These are phyloP conservation scores for Danielia reshetovae DNA, from an alignment of 805 yeast species.

Conservation along the genomic window DNA sequence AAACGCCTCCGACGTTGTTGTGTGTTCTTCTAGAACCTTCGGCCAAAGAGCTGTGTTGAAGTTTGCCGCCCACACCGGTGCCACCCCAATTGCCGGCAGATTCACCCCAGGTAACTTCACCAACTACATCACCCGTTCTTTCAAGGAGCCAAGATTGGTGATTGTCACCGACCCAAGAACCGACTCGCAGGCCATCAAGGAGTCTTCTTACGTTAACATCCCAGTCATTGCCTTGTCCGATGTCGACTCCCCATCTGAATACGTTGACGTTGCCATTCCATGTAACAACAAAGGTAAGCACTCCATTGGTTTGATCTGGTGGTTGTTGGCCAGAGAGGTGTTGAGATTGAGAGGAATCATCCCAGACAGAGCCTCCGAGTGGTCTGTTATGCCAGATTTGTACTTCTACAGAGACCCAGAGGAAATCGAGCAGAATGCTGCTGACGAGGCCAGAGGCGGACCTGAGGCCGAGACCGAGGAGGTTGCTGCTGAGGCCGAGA, in stretches of 20 bases:
- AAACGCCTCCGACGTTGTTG: constrained; percentile 97
- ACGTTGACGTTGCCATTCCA: constrained; percentile 99
- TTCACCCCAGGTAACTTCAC: constrained; percentile 99
- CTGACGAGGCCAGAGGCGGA: constrained; percentile 47
- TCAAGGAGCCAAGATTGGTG: constrained; percentile 99
- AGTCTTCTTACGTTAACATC: constrained; percentile 99
- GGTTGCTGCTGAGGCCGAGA: constrained; percentile 54
- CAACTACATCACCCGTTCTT: constrained; percentile 99
- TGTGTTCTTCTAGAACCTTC: constrained; percentile 97
- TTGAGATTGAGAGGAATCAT: constrained; percentile 97
- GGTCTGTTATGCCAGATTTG: constrained; percentile 99
- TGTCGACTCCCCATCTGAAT: constrained; percentile 97
- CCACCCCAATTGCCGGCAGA: constrained; percentile 99
- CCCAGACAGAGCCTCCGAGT: constrained; percentile 92
- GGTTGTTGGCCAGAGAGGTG: constrained; percentile 98
- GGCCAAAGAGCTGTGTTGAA: constrained; percentile 99
- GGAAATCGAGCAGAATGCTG: constrained; percentile 84
- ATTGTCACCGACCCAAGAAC: constrained; percentile 99
- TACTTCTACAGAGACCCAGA: constrained; percentile 99
- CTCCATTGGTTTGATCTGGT: constrained; percentile 99
- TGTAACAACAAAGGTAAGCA: constrained; percentile 99
- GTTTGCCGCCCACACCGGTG: constrained; percentile 99
- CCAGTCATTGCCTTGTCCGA: constrained; percentile 99
- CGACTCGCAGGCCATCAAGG: constrained; percentile 99
- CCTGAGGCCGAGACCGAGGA: constrained; percentile 54